Base-by-base conservation (phyloP, 805 yeast genomes). In the Candida morakotiae region DNA sequence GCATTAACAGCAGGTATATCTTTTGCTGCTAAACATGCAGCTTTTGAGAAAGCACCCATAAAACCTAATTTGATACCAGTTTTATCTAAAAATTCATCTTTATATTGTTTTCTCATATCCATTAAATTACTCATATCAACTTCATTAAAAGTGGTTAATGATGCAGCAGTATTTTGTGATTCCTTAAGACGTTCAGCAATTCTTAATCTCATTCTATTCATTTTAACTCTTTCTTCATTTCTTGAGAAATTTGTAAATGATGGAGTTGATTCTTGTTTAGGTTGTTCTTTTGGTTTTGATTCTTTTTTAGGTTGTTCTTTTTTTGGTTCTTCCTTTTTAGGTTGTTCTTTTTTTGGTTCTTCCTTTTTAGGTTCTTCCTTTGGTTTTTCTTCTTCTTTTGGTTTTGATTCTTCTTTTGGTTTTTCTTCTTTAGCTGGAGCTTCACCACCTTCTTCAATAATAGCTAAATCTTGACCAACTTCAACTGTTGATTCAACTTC, bases 121-220 rank as follows among this genome's bases (percentile, higher is more conserved):
- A 93, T 73, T 53, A 93, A 68, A 45, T 83, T 79, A 37, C 93
- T 73, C 98, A 91, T 93, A 69, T 91, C 98, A 47, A 87, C 95
- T 73, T 91, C 98, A 70, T 91, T 91, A 79, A 91, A 91, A 35
- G 98, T 91, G 39, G 98, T 91, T 60, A 91, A 79, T 32, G 98
- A 87, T 26, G 98, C 98, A 49, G 98, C 95, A 39, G 98, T 89
- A 76, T 93, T 93, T 71, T 91, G 98, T 24, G 98, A 86, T 75
- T 93, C 98, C 87, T 91, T 91, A 61, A 91, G 83, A 71, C 98
- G 87, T 75, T 91, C 98, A 43, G 98, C 96, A 51, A 93, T 93
- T 77, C 98, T 87, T 70, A 87, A 69, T 72, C 98, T 84, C 98
- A 91, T 93, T 75, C 98, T 86, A 81, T 89, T 93, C 98, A 91